phyloP scores from a whole-genome alignment of 1,139 yeast genomes.

The Zygosaccharomyces pseudobailii region DNA sequence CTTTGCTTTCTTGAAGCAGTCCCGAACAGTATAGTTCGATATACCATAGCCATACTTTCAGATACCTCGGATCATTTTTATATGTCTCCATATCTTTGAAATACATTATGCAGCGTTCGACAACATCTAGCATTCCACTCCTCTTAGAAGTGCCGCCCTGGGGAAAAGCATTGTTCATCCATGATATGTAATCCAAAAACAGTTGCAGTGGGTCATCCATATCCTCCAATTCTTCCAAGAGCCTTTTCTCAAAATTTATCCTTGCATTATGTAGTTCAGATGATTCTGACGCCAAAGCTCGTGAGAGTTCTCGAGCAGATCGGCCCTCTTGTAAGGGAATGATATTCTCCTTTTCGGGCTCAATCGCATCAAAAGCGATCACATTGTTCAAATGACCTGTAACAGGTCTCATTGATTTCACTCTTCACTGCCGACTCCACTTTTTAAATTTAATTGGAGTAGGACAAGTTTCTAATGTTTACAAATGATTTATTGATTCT shows the following conservation, averaged over 20 bases:
- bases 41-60: conserved; percentile 64
- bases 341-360: conserved; percentile 76
- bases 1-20: conserved; percentile 33
- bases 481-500: neutral
- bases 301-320: conserved; percentile 55
- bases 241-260: conserved; percentile 40
- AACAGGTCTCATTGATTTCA: conserved; percentile 3
- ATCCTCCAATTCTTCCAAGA: conserved; percentile 47
- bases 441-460: too few relatives aligned
- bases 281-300: conserved; percentile 38
- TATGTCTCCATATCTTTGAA: conserved; percentile 65
- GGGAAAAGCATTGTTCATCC: conserved; percentile 67
- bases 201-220: conserved; percentile 80
- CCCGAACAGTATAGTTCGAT: conserved; percentile 21
- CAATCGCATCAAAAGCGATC: conserved; percentile 50
- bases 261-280: conserved; percentile 34
- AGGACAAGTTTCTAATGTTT: neutral
- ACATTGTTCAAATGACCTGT: conserved; percentile 1
- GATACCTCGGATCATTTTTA: conserved; percentile 75
- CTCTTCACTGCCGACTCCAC: neutral
- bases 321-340: conserved; percentile 67
- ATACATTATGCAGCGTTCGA: conserved; percentile 69
- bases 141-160: conserved; percentile 66
- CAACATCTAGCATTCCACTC: conserved; percentile 59
- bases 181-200: conserved; percentile 65